These are phyloP conservation scores for Odonthalia washingtoniensis DNA, from an alignment of 31 red algal species.

Conservation along the genomic window DNA sequence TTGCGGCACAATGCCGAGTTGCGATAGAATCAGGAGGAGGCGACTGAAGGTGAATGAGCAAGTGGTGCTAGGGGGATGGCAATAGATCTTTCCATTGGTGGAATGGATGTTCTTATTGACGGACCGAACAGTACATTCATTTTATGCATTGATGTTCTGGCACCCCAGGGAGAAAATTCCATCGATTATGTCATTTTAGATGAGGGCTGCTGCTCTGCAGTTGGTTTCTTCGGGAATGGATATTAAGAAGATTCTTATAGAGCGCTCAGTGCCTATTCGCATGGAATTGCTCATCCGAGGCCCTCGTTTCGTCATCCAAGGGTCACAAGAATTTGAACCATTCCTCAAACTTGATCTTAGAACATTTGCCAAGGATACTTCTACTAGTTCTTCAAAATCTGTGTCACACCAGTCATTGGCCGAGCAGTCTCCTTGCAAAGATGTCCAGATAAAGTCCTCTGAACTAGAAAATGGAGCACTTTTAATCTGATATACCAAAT, in stretches of 20 bases:
- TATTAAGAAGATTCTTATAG: constrained; percentile 73
- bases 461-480: constrained; percentile 2
- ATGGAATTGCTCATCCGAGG: constrained; percentile 83
- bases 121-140: constrained; percentile 83
- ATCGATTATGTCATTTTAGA: constrained; percentile 79
- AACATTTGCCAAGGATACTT: constrained; percentile 85
- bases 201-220: constrained; percentile 69
- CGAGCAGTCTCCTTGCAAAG: not conserved
- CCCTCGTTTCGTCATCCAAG: too few relatives aligned
- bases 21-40: constrained; percentile 80
- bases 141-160: constrained; percentile 78
- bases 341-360: constrained; percentile 78
- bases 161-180: constrained; percentile 89
- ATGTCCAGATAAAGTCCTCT: not conserved
- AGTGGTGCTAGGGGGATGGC: constrained; percentile 70
- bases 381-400: constrained; percentile 50
- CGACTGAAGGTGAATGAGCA: constrained; percentile 69
- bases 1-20: constrained; percentile 77
- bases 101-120: constrained; percentile 90
- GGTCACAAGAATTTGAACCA: constrained; percentile 19
- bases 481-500: constrained; percentile 77
- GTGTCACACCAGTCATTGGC: not conserved
- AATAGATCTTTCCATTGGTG: constrained; percentile 82
- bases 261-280: constrained; percentile 66
- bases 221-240: constrained; percentile 83